A percentile compares a stretch with the other conserved stretches of the same genome.
phyloP scores from a whole-genome alignment of 805 yeast species.

The Dipodascus geniculatus region DNA sequence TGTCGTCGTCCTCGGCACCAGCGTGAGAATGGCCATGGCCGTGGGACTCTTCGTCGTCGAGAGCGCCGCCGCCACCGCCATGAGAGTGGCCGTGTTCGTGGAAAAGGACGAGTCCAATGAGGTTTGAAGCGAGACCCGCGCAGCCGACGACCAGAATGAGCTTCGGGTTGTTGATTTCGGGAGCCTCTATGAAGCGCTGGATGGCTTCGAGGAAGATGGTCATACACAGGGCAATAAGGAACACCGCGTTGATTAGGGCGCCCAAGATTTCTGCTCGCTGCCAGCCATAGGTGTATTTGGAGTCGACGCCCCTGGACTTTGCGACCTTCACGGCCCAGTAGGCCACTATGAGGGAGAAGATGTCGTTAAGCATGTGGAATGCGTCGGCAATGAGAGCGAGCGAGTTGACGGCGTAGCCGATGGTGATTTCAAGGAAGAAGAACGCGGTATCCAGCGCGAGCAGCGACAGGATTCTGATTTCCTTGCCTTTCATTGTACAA shows the following conservation, averaged over 20 bases:
- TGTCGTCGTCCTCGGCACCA: neutral
- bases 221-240: slow-evolving; percentile 81
- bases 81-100: slow-evolving; percentile 71
- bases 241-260: slow-evolving; percentile 88
- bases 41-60: slow-evolving; percentile 27
- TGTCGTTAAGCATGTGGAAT: slow-evolving; percentile 95
- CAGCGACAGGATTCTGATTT: slow-evolving; percentile 58
- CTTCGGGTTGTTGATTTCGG: slow-evolving; percentile 67
- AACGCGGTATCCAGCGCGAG: slow-evolving; percentile 68
- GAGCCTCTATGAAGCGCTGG: slow-evolving; percentile 78
- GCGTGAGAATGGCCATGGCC: slow-evolving; percentile 10
- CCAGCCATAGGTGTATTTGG: slow-evolving; percentile 94
- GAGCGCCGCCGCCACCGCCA: slow-evolving; percentile 29
- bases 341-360: slow-evolving; percentile 79
- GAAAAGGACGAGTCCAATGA: slow-evolving; percentile 75
- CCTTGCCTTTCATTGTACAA: slow-evolving; percentile 39
- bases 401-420: slow-evolving; percentile 88
- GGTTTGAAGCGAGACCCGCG: slow-evolving; percentile 72
- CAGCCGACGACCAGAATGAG: slow-evolving; percentile 72
- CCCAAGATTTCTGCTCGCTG: slow-evolving; percentile 95
- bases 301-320: slow-evolving; percentile 67
- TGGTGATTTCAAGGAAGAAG: slow-evolving; percentile 72
- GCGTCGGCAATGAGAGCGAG: slow-evolving; percentile 92
- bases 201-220: slow-evolving; percentile 87
- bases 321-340: slow-evolving; percentile 95